A percentile compares a stretch with the other conserved stretches of the same genome.
Conservation (phyloP, 768 basidiomycete genomes). For the Dendrothele bispora region DNA sequence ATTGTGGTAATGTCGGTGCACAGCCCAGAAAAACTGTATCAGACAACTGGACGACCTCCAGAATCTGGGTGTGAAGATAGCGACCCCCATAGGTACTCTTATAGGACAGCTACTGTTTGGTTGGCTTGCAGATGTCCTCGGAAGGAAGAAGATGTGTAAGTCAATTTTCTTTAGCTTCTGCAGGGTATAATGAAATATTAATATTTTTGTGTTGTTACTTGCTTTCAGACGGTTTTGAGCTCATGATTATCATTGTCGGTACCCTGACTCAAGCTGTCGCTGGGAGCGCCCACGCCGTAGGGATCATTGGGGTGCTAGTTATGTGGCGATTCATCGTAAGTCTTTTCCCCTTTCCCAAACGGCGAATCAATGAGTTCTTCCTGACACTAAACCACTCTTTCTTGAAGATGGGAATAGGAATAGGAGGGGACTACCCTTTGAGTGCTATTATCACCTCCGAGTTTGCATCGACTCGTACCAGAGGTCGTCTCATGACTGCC, state of each 20-base stretch:
- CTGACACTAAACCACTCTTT: not conserved
- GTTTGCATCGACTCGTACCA: conserved; percentile 75
- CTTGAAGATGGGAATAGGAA: conserved; percentile 69
- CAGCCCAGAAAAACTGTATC: no score
- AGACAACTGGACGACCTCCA: conserved; percentile 34
- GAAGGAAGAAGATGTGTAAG: conserved; percentile 79
- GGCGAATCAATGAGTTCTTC: no score
- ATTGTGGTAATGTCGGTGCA: not conserved
- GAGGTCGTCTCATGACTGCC: conserved; percentile 87
- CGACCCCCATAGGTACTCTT: conserved; percentile 73
- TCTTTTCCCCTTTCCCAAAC: conserved; percentile 1
- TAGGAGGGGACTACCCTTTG: conserved; percentile 90
- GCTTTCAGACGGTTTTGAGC: conserved; percentile 59
- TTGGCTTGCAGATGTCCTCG: conserved; percentile 74
- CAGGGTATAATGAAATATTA: no score
- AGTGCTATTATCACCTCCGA: conserved; percentile 87
- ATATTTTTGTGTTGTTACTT: not conserved
- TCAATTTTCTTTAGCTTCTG: no score
- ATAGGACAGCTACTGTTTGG: conserved; percentile 77
- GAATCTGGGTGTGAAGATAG: conserved; percentile 75
- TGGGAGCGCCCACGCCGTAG: conserved; percentile 62
- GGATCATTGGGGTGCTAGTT: conserved; percentile 73
- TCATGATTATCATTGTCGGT: conserved; percentile 79
- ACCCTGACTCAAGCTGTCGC: conserved; percentile 80
- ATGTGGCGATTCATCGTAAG: conserved; percentile 78